Conservation (phyloP, 2,329 filamentous ascomycete species). For the Calonectria pseudoturangicola region DNA sequence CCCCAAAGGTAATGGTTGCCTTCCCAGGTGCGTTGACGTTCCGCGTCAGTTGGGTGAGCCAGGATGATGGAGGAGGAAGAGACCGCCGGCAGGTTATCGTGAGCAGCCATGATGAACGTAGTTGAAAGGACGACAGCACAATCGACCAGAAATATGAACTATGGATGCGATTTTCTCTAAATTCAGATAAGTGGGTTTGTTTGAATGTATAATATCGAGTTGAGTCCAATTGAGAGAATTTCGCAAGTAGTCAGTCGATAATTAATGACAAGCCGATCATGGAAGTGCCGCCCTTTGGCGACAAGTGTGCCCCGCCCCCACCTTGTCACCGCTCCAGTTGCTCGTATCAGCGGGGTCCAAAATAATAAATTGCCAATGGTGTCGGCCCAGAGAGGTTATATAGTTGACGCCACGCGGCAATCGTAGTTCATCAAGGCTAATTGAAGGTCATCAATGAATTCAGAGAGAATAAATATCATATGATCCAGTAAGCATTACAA, state of each 20-base stretch:
- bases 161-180: too few species aligned
- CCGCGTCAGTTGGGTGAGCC: constrained; percentile 72
- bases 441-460: too few species aligned
- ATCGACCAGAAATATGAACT: too few species aligned
- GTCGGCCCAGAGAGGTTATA: not conserved
- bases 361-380: not conserved
- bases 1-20: constrained; percentile 76
- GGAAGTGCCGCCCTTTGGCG: constrained; percentile 18
- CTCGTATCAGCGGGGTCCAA: not conserved
- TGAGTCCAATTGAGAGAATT: constrained; percentile 7
- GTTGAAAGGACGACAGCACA: not conserved
- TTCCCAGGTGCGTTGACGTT: constrained; percentile 73
- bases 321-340: constrained; percentile 3
- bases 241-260: not conserved
- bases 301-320: constrained; percentile 36
- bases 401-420: too few species aligned
- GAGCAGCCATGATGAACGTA: constrained; percentile 44
- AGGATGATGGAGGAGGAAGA: constrained; percentile 62
- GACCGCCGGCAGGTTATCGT: constrained; percentile 47
- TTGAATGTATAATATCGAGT: not conserved
- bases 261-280: not conserved
- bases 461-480: too few species aligned
- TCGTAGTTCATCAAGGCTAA: too few species aligned
- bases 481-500: too few species aligned
- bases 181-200: not conserved